A percentile compares a stretch with the other conserved stretches of the same genome.
Conservation (phyloP, 805 yeast genomes). For the Candida sakaeoensis region DNA sequence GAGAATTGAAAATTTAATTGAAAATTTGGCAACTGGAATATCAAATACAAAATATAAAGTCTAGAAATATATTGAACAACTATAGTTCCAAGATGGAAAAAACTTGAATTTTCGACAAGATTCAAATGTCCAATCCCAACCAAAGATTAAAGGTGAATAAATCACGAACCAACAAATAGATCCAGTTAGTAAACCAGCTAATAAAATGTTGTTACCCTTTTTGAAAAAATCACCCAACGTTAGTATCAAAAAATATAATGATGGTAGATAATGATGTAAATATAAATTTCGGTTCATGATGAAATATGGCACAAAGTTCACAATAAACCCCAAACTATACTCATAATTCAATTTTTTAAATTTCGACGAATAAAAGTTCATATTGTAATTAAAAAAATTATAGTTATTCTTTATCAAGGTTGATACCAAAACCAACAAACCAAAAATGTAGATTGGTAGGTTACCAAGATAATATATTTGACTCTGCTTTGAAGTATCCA, state of each 20-base stretch:
- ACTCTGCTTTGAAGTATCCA: constrained; percentile 18
- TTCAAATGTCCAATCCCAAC: constrained; percentile 41
- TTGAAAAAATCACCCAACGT: constrained; percentile 44
- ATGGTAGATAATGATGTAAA: constrained; percentile 46
- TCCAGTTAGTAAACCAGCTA: constrained; percentile 16
- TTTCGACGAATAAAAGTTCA: constrained; percentile 22
- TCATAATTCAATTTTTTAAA: constrained; percentile 21
- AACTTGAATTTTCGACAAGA: constrained; percentile 35
- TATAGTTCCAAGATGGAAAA: constrained; percentile 41
- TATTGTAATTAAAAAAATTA: constrained; percentile 4
- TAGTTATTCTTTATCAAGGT: constrained; percentile 12
- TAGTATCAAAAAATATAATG: constrained; percentile 48
- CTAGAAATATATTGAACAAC: constrained; percentile 28
- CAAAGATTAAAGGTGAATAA: constrained; percentile 45
- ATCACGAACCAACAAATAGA: constrained; percentile 22
- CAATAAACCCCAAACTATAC: constrained; percentile 45
- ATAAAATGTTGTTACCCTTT: constrained; percentile 21
- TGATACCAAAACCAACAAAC: constrained; percentile 31
- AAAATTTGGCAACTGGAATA: constrained; percentile 55
- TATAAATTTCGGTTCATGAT: constrained; percentile 35
- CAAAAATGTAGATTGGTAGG: constrained; percentile 50
- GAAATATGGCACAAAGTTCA: constrained; percentile 58
- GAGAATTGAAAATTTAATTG: constrained; percentile 64
- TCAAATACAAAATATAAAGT: constrained; percentile 32
- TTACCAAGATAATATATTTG: constrained; percentile 65